A percentile compares a stretch with the other conserved stretches of the same genome.
These are phyloP conservation scores for Stenocarpella maydis DNA, from an alignment of 2,329 filamentous ascomycete genomes.

Conservation along the genomic window DNA sequence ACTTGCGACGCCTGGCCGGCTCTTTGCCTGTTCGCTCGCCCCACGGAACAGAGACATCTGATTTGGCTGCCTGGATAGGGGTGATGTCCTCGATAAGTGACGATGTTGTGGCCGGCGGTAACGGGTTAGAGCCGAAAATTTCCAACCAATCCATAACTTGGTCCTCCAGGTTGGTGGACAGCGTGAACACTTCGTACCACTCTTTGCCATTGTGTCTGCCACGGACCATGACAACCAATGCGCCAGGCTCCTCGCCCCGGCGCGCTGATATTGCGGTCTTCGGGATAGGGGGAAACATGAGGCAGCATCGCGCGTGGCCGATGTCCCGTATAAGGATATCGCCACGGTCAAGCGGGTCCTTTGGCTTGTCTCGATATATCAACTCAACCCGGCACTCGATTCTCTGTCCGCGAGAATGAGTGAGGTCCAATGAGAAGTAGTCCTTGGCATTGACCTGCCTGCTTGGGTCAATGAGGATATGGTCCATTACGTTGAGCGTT, in stretches of 20 bases:
- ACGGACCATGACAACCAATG: conserved; percentile 88
- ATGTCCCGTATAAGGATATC: conserved; percentile 94
- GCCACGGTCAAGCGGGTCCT: conserved; percentile 71
- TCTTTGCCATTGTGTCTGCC: conserved; percentile 70
- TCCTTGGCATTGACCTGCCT: conserved; percentile 91
- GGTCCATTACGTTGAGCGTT: conserved; percentile 75
- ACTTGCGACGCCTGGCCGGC: conserved; percentile 10
- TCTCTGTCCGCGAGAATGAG: conserved; percentile 89
- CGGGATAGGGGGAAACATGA: conserved; percentile 91
- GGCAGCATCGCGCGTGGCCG: conserved; percentile 77
- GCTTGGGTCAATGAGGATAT: conserved; percentile 75
- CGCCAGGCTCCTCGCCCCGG: conserved; percentile 71
- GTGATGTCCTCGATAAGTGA: not conserved
- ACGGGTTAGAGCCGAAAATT: conserved; percentile 68
- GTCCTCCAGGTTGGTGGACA: conserved; percentile 78
- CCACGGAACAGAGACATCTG: conserved; percentile 43
- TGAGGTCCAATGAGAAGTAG: conserved; percentile 83
- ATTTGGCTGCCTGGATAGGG: conserved; percentile 1
- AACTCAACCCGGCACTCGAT: conserved; percentile 90
- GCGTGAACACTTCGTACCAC: conserved; percentile 86
- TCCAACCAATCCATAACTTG: conserved; percentile 87
- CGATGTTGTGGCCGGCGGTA: conserved; percentile 50
- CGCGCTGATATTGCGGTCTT: conserved; percentile 79
- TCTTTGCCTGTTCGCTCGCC: conserved; percentile 40
- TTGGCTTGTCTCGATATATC: conserved; percentile 81